Conservation (phyloP, 257 asterid genomes). For the Verbascum thapsus region DNA sequence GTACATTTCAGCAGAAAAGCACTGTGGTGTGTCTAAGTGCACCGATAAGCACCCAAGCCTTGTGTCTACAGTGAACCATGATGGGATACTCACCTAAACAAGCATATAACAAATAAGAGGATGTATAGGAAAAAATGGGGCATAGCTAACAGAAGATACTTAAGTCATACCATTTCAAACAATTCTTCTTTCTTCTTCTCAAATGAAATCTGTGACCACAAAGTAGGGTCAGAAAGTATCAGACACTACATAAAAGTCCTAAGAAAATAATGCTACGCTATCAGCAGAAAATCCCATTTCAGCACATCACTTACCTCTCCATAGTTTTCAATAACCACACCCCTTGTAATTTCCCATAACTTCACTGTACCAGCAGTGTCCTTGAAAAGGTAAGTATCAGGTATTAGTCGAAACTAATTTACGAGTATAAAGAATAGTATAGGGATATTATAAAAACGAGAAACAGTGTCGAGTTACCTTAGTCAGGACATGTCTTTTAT, state of each 20-base stretch:
- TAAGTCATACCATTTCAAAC: conserved; percentile 82
- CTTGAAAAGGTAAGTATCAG: conserved; percentile 42
- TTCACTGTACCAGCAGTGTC: conserved; percentile 87
- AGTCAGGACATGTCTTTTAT: conserved; percentile 87
- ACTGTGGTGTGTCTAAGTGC: conserved; percentile 86
- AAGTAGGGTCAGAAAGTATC: conserved; percentile 25
- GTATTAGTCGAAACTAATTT: conserved; percentile 24
- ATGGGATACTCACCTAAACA: conserved; percentile 87
- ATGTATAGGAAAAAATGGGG: conserved; percentile 16
- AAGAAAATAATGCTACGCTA: neutral
- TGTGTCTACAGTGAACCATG: conserved; percentile 93
- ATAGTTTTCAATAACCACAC: conserved; percentile 78
- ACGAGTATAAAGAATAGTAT: conserved; percentile 18
- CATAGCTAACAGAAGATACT: conserved; percentile 20
- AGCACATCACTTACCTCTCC: conserved; percentile 75
- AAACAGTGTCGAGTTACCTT: conserved; percentile 55
- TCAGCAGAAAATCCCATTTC: conserved; percentile 5
- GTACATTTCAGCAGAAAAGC: conserved; percentile 96
- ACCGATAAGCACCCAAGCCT: conserved; percentile 89
- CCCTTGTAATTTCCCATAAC: conserved; percentile 97
- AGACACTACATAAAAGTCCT: neutral
- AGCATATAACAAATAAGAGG: conserved; percentile 25
- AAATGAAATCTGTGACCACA: conserved; percentile 66
- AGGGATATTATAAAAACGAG: conserved; percentile 9
- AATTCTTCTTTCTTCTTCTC: conserved; percentile 97